Evolutionary conservation across 75 land plant genomes (phyloP), one percentile per base, ranked within the genome.

Genomic region (Sequoia sempervirens): DNA sequence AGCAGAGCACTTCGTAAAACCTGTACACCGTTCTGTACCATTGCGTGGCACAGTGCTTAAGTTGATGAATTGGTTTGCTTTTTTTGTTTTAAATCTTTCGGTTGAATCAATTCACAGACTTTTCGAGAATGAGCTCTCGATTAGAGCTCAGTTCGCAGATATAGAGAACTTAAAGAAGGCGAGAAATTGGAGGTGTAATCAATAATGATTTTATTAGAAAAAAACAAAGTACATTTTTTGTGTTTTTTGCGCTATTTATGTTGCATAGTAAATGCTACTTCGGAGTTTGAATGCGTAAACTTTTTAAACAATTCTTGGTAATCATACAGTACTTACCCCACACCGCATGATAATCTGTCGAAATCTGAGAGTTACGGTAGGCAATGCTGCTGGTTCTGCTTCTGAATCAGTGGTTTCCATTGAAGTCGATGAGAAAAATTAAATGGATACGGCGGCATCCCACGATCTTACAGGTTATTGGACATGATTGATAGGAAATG

Each of bases 311-410:
- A n/a, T 78, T 78, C 3, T 43, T 10, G 14, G 15, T 78, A 78
- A 38, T 78, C n/a, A 37, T 78, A 40, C 47, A 45, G 50, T 45
- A 45, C 80, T 78, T 78, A 78, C 80, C 80, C 80, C 32, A 11
- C 8, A 32, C 11, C 10, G 46, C 50, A 26, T 26, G 80, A 78
- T 26, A 26, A 40, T 45, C 47, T 26, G 4, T 47, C 10, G n/a
- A 45, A 12, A 20, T 78, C 50, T 45, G 10, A 47, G 28, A 43
- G 30, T 47, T 43, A 18, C 30, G 9, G 80, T 78, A 15, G 11
- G 53, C 13, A 20, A n/a, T n/a, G 30, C 15, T 43, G 32, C 45
- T 45, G 23, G 20, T 20, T 17, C 28, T 76, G 20, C 28, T 76
- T 41, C 50, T 78, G 47, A 26, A n/a, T 78, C 50, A 23, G 41